These are phyloP conservation scores for Lotus japonicus DNA, from an alignment of 306 rosid species.

Conservation along the genomic window DNA sequence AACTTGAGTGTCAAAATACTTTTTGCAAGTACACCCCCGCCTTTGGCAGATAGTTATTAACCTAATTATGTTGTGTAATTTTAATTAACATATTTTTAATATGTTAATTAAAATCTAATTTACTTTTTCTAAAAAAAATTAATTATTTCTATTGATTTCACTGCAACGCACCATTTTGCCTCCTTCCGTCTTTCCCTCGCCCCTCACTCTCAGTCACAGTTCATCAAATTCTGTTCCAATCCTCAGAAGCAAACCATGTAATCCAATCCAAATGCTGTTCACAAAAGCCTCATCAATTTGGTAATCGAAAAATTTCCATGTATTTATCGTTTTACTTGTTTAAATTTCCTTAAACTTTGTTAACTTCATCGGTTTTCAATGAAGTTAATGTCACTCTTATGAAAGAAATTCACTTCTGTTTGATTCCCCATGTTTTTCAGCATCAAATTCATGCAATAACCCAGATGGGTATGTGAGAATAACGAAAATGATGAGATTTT, in stretches of 20 bases:
- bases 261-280: neutral
- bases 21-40: too few species aligned
- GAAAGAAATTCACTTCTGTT: neutral
- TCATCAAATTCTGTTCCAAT: neutral
- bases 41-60: too few species aligned
- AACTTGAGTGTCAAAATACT: too few species aligned
- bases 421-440: neutral
- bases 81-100: too few species aligned
- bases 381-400: neutral
- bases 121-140: too few species aligned
- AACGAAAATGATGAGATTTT: conserved; percentile 1
- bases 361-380: neutral
- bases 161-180: neutral
- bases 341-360: neutral
- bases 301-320: neutral
- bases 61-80: too few species aligned
- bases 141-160: too few species aligned
- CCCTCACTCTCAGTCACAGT: neutral
- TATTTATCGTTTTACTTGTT: neutral
- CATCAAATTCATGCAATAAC: neutral
- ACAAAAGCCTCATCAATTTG: neutral
- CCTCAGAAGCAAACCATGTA: too few species aligned
- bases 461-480: conserved; percentile 1
- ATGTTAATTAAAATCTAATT: too few species aligned
- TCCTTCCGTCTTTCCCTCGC: too few species aligned